Percentiles rank a stretch among this genome's conserved stretches.
phyloP scores from a whole-genome alignment of 331 rosid genomes.

The Ulmus americana region DNA sequence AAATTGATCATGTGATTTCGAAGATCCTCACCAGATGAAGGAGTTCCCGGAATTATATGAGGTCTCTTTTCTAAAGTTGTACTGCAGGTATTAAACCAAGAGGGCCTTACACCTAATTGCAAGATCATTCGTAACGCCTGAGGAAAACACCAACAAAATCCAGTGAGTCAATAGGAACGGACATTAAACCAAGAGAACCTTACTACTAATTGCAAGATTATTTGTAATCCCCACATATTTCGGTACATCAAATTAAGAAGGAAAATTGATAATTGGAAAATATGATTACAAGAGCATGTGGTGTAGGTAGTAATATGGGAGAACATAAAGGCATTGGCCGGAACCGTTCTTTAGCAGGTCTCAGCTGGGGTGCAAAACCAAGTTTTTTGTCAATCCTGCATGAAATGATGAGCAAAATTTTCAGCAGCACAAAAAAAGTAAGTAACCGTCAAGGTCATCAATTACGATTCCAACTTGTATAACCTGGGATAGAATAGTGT shows the following conservation, averaged over 20 bases:
- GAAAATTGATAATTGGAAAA: slow-evolving; percentile 12
- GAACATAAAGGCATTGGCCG: slow-evolving; percentile 91
- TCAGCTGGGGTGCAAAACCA: slow-evolving; percentile 39
- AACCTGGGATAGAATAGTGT: neutral
- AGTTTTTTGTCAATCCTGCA: slow-evolving; percentile 61
- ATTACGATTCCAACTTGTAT: neutral
- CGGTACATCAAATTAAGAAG: neutral
- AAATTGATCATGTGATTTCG: slow-evolving; percentile 66
- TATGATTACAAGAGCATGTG: slow-evolving; percentile 80
- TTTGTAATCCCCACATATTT: too few species aligned
- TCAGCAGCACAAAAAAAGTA: slow-evolving; percentile 13
- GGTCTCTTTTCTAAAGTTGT: slow-evolving; percentile 62
- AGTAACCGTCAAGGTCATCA: neutral
- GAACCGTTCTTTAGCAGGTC: slow-evolving; percentile 63
- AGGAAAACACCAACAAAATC: slow-evolving; percentile 23
- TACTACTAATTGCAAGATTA: too few species aligned
- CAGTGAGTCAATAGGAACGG: slow-evolving; percentile 8
- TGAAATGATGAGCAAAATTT: slow-evolving; percentile 24
- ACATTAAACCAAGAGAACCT: neutral
- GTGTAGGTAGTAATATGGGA: slow-evolving; percentile 81
- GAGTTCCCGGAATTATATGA: slow-evolving; percentile 70
- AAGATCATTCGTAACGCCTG: slow-evolving; percentile 90
- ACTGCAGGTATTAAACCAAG: slow-evolving; percentile 90
- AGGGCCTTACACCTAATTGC: slow-evolving; percentile 88
- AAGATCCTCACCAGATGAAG: slow-evolving; percentile 62